Evolutionary conservation across 805 yeast species (phyloP).

Genomic region (Dipodascus geniculatus): DNA sequence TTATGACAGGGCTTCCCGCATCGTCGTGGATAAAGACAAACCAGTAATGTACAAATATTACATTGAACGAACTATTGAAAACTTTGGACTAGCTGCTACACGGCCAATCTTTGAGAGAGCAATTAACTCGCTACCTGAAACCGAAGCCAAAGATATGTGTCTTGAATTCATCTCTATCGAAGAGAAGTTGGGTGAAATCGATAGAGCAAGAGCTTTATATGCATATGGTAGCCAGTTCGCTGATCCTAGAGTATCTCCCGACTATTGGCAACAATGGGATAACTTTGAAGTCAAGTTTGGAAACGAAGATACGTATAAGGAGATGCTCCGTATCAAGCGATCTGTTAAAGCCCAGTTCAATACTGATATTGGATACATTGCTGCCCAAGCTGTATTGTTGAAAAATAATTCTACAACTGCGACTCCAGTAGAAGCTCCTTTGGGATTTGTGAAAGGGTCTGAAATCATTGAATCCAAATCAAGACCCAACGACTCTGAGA

Average conservation of each 20-base stretch:
- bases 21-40: slow-evolving; percentile 22
- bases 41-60: slow-evolving; percentile 34
- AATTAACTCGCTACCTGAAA: slow-evolving; percentile 34
- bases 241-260: slow-evolving; percentile 22
- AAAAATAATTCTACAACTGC: slow-evolving; percentile 1
- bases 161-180: slow-evolving; percentile 49
- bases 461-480: slow-evolving; percentile 1
- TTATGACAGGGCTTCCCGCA: slow-evolving; percentile 31
- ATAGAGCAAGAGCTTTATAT: slow-evolving; percentile 52
- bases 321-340: slow-evolving; percentile 56
- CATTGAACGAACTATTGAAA: slow-evolving; percentile 30
- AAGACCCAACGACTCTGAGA: background rate
- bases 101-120: slow-evolving; percentile 44
- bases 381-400: slow-evolving; percentile 8
- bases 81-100: slow-evolving; percentile 32
- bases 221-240: slow-evolving; percentile 39
- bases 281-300: slow-evolving; percentile 65
- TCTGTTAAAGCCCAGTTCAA: slow-evolving; percentile 23
- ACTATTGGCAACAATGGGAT: slow-evolving; percentile 62
- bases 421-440: slow-evolving; percentile 10
- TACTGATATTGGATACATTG: slow-evolving; percentile 18
- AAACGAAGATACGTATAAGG: slow-evolving; percentile 56
- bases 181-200: slow-evolving; percentile 35
- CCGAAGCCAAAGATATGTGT: slow-evolving; percentile 33
- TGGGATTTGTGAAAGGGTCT: slow-evolving; percentile 17